Base-by-base conservation (phyloP, 768 basidiomycete genomes). In the Suillus tomentosus region DNA sequence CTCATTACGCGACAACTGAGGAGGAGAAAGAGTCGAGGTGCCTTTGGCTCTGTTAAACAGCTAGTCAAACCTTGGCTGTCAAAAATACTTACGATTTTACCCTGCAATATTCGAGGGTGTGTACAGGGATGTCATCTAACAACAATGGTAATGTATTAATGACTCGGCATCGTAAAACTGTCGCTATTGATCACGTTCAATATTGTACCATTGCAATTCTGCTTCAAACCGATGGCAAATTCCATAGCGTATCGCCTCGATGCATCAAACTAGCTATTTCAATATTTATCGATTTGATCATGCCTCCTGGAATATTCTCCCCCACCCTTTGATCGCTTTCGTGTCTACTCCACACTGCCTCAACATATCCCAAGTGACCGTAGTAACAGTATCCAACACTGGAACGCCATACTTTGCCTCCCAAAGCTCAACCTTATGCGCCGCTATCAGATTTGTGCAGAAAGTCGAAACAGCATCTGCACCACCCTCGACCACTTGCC, bases 321-420 rank as follows among this genome's bases (percentile, higher is more conserved):
- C 53, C 53, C 53, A 54, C 19, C 53, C 53, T 8, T 54, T 54
- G 53, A 54, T 54, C 53, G 53, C 53, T 54, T 54, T 54, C 34
- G 53, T 54, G 13, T 54, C 53, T 54, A 54, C 53, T 19, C 31
- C 53, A 54, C 53, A 54, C 53, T 54, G 53, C 53, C 6, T 54
- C 53, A 54, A 36, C 53, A 54, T 54, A 54, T 54, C 53, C 53
- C 53, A 54, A n/a, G 53, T 54, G 34, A 54, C 53, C 11, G 53
- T 54, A 13, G 53, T 54, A n/a, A 54, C 53, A 34, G 53, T 54
- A 54, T 54, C 53, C 11, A 54, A 13, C 53, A 54, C 53, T 13
- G 53, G 53, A 54, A 54, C 53, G 5, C 53, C 53, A n/a, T 36
- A 54, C 19, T 54, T 54, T 36, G 53, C 31, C 53, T 54, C 53